Percentiles rank a stretch among this genome's conserved stretches.
Evolutionary conservation across 164 flowering plant species (phyloP).

Genomic region (Magnolia officinalis): DNA sequence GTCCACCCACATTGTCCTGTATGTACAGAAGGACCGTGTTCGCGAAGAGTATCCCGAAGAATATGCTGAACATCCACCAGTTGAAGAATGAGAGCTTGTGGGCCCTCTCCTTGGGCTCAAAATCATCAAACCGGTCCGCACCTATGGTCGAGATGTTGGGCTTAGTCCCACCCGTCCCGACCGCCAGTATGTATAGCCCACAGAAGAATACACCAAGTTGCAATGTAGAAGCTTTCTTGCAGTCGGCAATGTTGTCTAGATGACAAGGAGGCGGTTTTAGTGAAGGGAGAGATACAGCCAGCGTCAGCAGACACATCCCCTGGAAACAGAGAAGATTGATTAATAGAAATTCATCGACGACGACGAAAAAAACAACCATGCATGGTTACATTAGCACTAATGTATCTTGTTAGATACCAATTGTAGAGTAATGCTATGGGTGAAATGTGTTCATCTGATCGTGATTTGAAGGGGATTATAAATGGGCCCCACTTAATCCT

Average conservation of each 20-base stretch:
- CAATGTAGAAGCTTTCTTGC: slow-evolving; percentile 13
- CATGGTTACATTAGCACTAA: too few species aligned
- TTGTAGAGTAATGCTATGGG: too few species aligned
- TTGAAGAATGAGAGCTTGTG: slow-evolving; percentile 21
- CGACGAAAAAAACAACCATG: too few species aligned
- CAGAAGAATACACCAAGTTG: slow-evolving; percentile 33
- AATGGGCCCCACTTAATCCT: too few species aligned
- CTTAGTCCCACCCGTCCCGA: slow-evolving; percentile 66
- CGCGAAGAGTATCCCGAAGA: slow-evolving; percentile 54
- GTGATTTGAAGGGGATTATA: too few species aligned
- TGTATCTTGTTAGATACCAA: too few species aligned
- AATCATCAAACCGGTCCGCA: too few species aligned
- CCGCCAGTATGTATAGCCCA: slow-evolving; percentile 49
- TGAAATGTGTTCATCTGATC: too few species aligned
- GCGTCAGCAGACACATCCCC: slow-evolving; percentile 56
- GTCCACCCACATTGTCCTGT: slow-evolving; percentile 56
- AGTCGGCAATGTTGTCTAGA: background rate
- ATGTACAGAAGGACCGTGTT: slow-evolving; percentile 50
- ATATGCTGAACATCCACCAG: slow-evolving; percentile 61
- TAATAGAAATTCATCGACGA: too few species aligned
- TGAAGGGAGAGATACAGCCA: slow-evolving; percentile 40
- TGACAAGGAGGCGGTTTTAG: slow-evolving; percentile 46
- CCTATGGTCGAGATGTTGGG: slow-evolving; percentile 40
- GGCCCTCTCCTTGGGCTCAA: too few species aligned
- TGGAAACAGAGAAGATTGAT: slow-evolving; percentile 16